A percentile compares a stretch with the other conserved stretches of the same genome.
Evolutionary conservation across 768 basidiomycete species (phyloP).

Genomic region (Xanthoconium stramineum): DNA sequence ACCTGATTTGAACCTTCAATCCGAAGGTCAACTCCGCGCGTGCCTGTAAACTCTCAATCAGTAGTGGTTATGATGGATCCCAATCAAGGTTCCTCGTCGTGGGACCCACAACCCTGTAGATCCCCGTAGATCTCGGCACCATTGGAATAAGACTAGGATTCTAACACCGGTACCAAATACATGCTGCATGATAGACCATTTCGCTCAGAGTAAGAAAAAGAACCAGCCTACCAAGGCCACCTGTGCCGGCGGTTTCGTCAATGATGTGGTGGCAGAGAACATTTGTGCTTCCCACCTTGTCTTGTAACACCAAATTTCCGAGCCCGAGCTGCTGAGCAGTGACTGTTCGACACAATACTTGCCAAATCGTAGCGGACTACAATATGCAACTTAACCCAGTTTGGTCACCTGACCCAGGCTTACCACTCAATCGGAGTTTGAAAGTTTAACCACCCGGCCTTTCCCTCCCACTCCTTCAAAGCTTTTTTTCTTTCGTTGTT

Average conservation of each 20-base stretch:
- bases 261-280: too few relatives aligned
- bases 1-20: conserved; percentile 6
- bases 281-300: too few relatives aligned
- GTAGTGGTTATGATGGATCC: not conserved
- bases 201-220: too few relatives aligned
- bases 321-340: too few relatives aligned
- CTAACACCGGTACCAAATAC: too few relatives aligned
- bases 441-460: conserved; percentile 5
- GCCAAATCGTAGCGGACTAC: not conserved
- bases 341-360: not conserved
- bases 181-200: too few relatives aligned
- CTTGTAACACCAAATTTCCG: too few relatives aligned
- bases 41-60: not conserved
- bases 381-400: too few relatives aligned
- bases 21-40: conserved; percentile 6
- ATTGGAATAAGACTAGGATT: too few relatives aligned
- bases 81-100: not conserved
- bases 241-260: too few relatives aligned
- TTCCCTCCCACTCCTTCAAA: conserved; percentile 12
- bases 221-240: too few relatives aligned
- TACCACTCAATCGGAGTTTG: conserved; percentile 18
- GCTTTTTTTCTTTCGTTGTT: conserved; percentile 7
- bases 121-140: not conserved
- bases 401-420: conserved; percentile 16
- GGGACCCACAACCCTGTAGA: not conserved